These are phyloP conservation scores for Phaeoacremonium minimum DNA, from an alignment of 2,329 filamentous ascomycete species.

Conservation along the genomic window DNA sequence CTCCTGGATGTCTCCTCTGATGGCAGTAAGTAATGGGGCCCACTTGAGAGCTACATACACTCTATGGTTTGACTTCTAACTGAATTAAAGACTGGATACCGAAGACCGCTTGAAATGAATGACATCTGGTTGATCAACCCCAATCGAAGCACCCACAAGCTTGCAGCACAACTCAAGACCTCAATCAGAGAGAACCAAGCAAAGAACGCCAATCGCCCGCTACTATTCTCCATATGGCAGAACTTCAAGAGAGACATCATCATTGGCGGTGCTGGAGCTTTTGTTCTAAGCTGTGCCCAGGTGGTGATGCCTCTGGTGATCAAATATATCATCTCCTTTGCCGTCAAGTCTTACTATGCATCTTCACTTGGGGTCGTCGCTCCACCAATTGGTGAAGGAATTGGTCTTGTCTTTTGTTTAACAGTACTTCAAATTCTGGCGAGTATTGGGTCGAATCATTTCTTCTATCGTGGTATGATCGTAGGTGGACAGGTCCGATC, in stretches of 20 bases:
- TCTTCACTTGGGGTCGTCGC: slow-evolving; percentile 40
- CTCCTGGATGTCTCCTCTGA: slow-evolving; percentile 3
- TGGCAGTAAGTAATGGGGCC: slow-evolving; percentile 1
- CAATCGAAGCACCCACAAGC: slow-evolving; percentile 63
- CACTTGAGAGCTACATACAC: neutral
- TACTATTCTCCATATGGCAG: slow-evolving; percentile 80
- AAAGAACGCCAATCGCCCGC: slow-evolving; percentile 65
- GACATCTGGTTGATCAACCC: slow-evolving; percentile 92
- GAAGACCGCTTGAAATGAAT: slow-evolving; percentile 73
- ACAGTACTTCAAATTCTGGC: slow-evolving; percentile 81
- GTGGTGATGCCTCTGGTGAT: slow-evolving; percentile 82
- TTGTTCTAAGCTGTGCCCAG: slow-evolving; percentile 69
- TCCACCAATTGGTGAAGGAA: slow-evolving; percentile 68
- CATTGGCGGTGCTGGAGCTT: slow-evolving; percentile 73
- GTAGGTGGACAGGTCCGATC: slow-evolving; percentile 80
- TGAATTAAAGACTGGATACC: slow-evolving; percentile 66
- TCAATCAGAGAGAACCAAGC: slow-evolving; percentile 67
- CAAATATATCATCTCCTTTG: slow-evolving; percentile 82
- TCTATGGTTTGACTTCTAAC: neutral
- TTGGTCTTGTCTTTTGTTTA: slow-evolving; percentile 81
- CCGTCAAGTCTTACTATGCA: slow-evolving; percentile 72
- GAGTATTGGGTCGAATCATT: slow-evolving; percentile 80
- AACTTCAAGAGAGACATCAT: slow-evolving; percentile 82
- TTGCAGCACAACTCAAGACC: slow-evolving; percentile 62
- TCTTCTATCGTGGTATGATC: slow-evolving; percentile 90